Base-by-base conservation (phyloP, 768 basidiomycete species). In the Rhodotorula babjevae region DNA sequence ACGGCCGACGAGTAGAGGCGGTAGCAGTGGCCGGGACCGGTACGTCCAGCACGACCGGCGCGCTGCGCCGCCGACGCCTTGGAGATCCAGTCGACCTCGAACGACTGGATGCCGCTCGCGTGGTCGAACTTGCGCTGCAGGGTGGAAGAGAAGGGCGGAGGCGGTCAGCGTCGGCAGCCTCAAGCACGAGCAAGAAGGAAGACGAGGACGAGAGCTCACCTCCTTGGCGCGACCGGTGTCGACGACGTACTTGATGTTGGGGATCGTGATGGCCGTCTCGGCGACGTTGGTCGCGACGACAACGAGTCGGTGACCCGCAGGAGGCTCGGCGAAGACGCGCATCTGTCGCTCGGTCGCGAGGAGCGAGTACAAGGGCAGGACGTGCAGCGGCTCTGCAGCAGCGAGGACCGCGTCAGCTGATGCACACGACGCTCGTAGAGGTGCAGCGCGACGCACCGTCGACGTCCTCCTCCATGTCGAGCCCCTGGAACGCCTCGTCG, bases 21-120 rank as follows among this genome's bases (percentile, higher is more conserved):
- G 80, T 98, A 98, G 81, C 96, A 98, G 81, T 98, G 96, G 40
- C 96, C 96, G 23, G 96, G 95, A 8, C 96, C 95, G 23, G 93
- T 97, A 71, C 96, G 92, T 19, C 96, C 96, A 0, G 96, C 96
- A 79, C 96, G 90, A 79, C 96, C 96, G 8, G 96, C 89, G 71
- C 96, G 86, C 79, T 99, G 96, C 1, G 91, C 86, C 0, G 93
- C 93, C 5, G 93, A 94, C 4, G 95, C 93, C 80, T 97, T 97
- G 25, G 93, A 93, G 73, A 90, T 88, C 95, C 94, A 99, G 66
- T 86, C 87, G 57, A 99, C 86, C 79, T 90, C 88, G 83, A 95
- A 98, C 15, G 92, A 85, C 82, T 98, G 93, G 33, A 99, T 90
- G 33, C 92, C 90, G 72, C 85, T 91, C 16, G 84, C 80, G 14